These are phyloP conservation scores for Podaxis sp. DNA, from an alignment of 768 basidiomycete genomes.

Conservation along the genomic window DNA sequence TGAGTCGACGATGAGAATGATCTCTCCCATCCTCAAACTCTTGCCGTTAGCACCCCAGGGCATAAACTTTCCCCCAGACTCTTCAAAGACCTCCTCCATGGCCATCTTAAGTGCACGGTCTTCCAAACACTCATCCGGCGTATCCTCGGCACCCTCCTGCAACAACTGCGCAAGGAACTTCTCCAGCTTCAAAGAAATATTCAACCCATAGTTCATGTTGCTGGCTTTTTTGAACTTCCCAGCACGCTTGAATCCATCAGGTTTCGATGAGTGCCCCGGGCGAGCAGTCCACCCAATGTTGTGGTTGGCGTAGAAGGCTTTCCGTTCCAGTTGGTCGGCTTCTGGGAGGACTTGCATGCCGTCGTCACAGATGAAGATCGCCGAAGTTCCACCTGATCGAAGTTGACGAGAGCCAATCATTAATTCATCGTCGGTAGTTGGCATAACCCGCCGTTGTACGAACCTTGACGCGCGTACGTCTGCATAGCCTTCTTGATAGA, in stretches of 20 bases:
- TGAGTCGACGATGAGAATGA: conserved; percentile 81
- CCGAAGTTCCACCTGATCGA: conserved; percentile 56
- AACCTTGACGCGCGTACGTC: conserved; percentile 81
- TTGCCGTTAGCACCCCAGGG: conserved; percentile 80
- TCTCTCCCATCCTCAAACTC: conserved; percentile 71
- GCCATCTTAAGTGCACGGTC: conserved; percentile 74
- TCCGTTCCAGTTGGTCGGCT: conserved; percentile 60
- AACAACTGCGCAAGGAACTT: conserved; percentile 48
- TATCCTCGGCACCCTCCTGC: conserved; percentile 40
- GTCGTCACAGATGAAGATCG: conserved; percentile 83
- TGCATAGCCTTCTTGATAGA: conserved; percentile 85
- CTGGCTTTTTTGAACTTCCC: conserved; percentile 88
- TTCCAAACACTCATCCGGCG: conserved; percentile 55
- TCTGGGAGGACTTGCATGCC: conserved; percentile 71
- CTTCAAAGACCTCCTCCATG: conserved; percentile 67
- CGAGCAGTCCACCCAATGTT: conserved; percentile 79
- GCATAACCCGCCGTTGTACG: not conserved
- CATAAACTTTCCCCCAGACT: conserved; percentile 50
- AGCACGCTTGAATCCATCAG: conserved; percentile 89
- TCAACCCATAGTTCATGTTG: conserved; percentile 77
- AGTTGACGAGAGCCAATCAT: not conserved
- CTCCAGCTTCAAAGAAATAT: conserved; percentile 63
- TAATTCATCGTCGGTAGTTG: not conserved
- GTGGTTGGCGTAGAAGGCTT: conserved; percentile 77
- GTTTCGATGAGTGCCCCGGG: conserved; percentile 66